Percentiles rank a stretch among this genome's conserved stretches.
phyloP scores from a whole-genome alignment of 768 basidiomycete species.

The Cantharellus cinnabarinus region DNA sequence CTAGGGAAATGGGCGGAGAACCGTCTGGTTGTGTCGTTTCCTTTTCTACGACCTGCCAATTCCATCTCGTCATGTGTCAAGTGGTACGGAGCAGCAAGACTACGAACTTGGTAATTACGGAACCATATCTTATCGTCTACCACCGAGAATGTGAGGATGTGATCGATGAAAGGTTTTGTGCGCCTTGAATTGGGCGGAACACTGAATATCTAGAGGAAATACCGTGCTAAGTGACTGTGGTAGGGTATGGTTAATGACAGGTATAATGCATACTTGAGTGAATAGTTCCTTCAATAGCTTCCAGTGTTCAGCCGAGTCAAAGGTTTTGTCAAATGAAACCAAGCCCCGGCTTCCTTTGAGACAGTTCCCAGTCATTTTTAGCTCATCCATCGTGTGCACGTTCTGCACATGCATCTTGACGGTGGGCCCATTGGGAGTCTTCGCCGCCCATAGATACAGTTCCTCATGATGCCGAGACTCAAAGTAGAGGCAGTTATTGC shows the following conservation, averaged over 20 bases:
- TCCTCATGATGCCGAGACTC: slow-evolving; percentile 93
- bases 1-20: slow-evolving; percentile 66
- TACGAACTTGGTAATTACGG: slow-evolving; percentile 82
- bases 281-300: slow-evolving; percentile 81
- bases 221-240: not conserved
- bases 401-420: slow-evolving; percentile 97
- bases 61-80: not conserved
- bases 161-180: slow-evolving; percentile 95
- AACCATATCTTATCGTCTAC: slow-evolving; percentile 98
- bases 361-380: slow-evolving; percentile 99
- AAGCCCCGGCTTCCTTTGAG: slow-evolving; percentile 86
- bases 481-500: slow-evolving; percentile 94
- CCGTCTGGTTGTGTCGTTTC: slow-evolving; percentile 77
- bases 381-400: slow-evolving; percentile 97
- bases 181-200: slow-evolving; percentile 80
- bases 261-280: slow-evolving; percentile 46
- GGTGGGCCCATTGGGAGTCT: slow-evolving; percentile 94
- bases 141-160: slow-evolving; percentile 88
- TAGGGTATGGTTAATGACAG: not conserved
- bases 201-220: slow-evolving; percentile 64
- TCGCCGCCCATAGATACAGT: slow-evolving; percentile 88
- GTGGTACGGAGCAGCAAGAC: not conserved
- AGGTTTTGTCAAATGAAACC: slow-evolving; percentile 76
- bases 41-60: slow-evolving; percentile 68
- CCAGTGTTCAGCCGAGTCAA: slow-evolving; percentile 78